Evolutionary conservation across 116 monocot genomes (phyloP), one percentile per base, ranked within the genome.

Genomic region (Iris pallida): DNA sequence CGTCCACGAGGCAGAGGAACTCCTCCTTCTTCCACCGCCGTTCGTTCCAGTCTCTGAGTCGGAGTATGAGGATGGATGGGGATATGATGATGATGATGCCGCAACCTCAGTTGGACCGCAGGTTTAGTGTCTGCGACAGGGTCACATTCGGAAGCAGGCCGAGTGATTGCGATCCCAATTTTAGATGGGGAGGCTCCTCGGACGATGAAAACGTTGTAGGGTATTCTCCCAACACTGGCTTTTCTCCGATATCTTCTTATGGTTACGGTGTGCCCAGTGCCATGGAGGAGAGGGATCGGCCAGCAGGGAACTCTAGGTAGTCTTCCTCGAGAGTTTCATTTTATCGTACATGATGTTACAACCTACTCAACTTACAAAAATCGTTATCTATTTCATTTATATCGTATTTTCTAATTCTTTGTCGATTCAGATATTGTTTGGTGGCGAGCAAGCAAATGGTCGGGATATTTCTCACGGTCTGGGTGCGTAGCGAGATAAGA

Each of bases 371-470:
- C 2, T 30, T 30, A 30, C 30, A 30, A 30, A 30, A 30, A 30
- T 1, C 3, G 2, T 0, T 30, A 30, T 30, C 30, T 30, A 30
- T 30, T 30, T 30, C 30, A 30, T 30, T 30, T 30, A 30, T 30
- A 1, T 30, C n/a, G n/a, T 30, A 30, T 30, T 30, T 30, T 12
- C 40, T 17, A 46, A n/a, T 43, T 30, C 5, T 70, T 30, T 55
- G 59, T 19, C 51, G 8, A 59, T 56, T 10, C 42, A 77, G 85
- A 58, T 85, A 80, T 42, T 78, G 64, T 63, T 60, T 83, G 68
- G 75, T 80, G 14, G 79, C 76, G 8, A 77, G 77, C 53, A 89
- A 82, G 76, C 84, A 84, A 56, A 89, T 89, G 84, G 82, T 80
- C 12, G 87, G 87, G 43, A 72, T 87, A 57, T 87, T 87, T 68